A percentile compares a stretch with the other conserved stretches of the same genome.
Conservation (phyloP, 75 land plant genomes). For the Picea glauca region DNA sequence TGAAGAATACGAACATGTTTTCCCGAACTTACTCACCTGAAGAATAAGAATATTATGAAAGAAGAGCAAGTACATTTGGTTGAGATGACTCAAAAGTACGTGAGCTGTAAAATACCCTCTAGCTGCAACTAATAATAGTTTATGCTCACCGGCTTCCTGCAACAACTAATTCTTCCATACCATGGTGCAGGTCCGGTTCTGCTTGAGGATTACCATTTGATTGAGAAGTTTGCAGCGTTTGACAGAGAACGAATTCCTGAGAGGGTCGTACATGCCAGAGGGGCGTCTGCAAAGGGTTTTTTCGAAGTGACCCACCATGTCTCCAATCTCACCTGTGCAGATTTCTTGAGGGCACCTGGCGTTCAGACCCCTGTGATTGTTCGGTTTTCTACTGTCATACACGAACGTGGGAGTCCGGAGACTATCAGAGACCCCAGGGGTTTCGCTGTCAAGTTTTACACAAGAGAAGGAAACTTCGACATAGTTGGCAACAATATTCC, state of each 20-base stretch:
- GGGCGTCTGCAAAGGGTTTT: constrained; percentile 48
- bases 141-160: too few relatives aligned
- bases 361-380: constrained; percentile 47
- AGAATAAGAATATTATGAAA: too few relatives aligned
- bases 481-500: constrained; percentile 56
- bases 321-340: constrained; percentile 43
- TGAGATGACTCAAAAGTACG: too few relatives aligned
- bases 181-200: constrained; percentile 32
- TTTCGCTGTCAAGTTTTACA: constrained; percentile 44
- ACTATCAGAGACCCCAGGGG: constrained; percentile 45
- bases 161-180: too few relatives aligned
- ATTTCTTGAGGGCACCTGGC: constrained; percentile 40
- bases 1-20: too few relatives aligned
- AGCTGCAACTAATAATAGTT: too few relatives aligned
- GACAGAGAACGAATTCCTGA: constrained; percentile 48
- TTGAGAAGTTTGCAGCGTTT: constrained; percentile 52
- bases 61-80: too few relatives aligned
- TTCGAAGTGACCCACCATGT: constrained; percentile 50
- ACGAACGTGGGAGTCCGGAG: constrained; percentile 50
- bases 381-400: constrained; percentile 45
- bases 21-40: too few relatives aligned
- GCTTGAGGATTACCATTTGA: constrained; percentile 44
- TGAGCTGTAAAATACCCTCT: too few relatives aligned
- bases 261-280: constrained; percentile 47
- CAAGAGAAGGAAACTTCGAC: constrained; percentile 40